Conservation (phyloP, 257 asterid genomes). For the Anisodus tanguticus region DNA sequence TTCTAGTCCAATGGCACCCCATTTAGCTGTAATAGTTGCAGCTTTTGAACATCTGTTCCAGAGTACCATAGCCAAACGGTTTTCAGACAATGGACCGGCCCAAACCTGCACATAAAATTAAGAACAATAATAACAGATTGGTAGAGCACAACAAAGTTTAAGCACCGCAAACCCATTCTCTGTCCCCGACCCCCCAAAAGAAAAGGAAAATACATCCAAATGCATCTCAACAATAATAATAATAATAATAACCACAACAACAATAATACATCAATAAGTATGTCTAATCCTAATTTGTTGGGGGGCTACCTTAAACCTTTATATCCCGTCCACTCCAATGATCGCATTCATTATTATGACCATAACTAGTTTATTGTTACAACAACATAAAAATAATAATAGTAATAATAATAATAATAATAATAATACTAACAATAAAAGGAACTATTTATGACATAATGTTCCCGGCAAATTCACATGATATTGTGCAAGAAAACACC, state of each 20-base stretch:
- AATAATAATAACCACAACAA: neutral
- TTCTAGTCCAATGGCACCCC: conserved; percentile 79
- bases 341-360: neutral
- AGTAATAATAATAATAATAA: too few relatives aligned
- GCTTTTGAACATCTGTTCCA: conserved; percentile 83
- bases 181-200: neutral
- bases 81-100: conserved; percentile 93
- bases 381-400: too few relatives aligned
- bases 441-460: neutral
- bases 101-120: conserved; percentile 60
- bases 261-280: neutral
- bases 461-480: neutral
- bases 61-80: conserved; percentile 70
- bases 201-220: neutral
- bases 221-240: neutral
- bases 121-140: neutral
- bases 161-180: neutral
- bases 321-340: neutral
- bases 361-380: too few relatives aligned
- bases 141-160: neutral
- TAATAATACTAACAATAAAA: too few relatives aligned
- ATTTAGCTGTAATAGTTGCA: conserved; percentile 60
- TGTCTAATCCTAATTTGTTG: neutral
- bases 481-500: neutral
- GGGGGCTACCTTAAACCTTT: neutral